These are phyloP conservation scores for Fusarium sp. DNA, from an alignment of 2,329 filamentous ascomycete species.

Conservation along the genomic window DNA sequence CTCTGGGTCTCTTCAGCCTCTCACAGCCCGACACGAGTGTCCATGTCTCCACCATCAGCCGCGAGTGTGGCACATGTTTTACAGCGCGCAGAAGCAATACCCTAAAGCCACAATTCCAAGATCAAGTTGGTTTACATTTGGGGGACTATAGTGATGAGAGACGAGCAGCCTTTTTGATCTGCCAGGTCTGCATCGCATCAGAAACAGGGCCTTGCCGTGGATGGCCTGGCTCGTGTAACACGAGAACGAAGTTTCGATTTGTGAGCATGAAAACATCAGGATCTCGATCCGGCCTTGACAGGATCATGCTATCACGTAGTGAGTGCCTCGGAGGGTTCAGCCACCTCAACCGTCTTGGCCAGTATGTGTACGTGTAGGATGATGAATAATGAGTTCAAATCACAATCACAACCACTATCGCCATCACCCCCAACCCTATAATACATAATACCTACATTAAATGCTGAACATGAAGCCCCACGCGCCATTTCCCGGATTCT, in stretches of 20 bases:
- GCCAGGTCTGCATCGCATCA: no score
- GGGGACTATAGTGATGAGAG: slow-evolving; percentile 12
- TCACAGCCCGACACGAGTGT: slow-evolving; percentile 48
- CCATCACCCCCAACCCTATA: slow-evolving; percentile 14
- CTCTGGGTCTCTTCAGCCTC: slow-evolving; percentile 39
- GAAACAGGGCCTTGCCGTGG: background rate
- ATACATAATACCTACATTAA: slow-evolving; percentile 14
- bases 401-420: slow-evolving; percentile 13
- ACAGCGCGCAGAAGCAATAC: background rate
- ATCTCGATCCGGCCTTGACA: slow-evolving; percentile 28
- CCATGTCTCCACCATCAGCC: slow-evolving; percentile 25
- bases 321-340: slow-evolving; percentile 3
- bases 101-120: slow-evolving; percentile 20
- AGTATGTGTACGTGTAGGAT: background rate
- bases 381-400: background rate
- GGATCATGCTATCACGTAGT: slow-evolving; percentile 1
- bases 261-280: slow-evolving; percentile 10
- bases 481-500: slow-evolving; percentile 34
- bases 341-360: slow-evolving; percentile 3
- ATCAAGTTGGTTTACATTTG: background rate
- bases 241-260: slow-evolving; percentile 17
- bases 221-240: slow-evolving; percentile 20
- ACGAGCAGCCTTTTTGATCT: background rate
- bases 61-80: slow-evolving; percentile 40
- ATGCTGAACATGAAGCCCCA: slow-evolving; percentile 24